Conservation (phyloP, 352 stramenopile species). For the Peronosclerospora sorghi region DNA sequence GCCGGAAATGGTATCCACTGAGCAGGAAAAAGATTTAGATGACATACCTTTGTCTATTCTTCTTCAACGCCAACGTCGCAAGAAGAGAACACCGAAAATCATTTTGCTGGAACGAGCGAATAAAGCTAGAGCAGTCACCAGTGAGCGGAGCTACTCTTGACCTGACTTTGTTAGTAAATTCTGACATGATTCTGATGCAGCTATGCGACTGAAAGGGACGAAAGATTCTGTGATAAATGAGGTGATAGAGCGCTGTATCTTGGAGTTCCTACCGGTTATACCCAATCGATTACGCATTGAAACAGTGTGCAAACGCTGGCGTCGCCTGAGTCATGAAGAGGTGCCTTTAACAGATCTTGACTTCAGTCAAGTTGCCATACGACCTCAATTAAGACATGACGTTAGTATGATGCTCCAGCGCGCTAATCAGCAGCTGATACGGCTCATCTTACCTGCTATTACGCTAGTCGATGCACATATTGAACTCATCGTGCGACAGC, state of each 20-base stretch:
- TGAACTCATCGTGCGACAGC: conserved; percentile 24
- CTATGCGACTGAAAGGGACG: not conserved
- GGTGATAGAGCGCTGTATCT: conserved; percentile 27
- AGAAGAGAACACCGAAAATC: not conserved
- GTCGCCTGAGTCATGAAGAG: conserved; percentile 23
- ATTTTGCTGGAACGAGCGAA: conserved; percentile 1
- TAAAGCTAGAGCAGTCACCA: conserved; percentile 7
- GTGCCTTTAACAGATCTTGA: conserved; percentile 37
- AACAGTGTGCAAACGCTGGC: conserved; percentile 48
- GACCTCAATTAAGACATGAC: conserved; percentile 17
- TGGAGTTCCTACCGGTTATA: conserved; percentile 40
- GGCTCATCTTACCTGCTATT: conserved; percentile 34
- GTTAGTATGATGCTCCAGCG: conserved; percentile 30
- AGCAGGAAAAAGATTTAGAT: conserved; percentile 9
- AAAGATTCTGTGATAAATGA: conserved; percentile 17
- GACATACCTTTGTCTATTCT: conserved; percentile 15
- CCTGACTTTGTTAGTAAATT: conserved; percentile 13
- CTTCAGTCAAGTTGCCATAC: conserved; percentile 24
- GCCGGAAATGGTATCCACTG: not conserved
- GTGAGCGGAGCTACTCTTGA: conserved; percentile 11
- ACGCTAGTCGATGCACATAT: conserved; percentile 33
- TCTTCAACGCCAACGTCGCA: conserved; percentile 7
- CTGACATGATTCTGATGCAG: conserved; percentile 11
- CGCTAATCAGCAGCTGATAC: conserved; percentile 19
- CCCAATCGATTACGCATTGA: conserved; percentile 42